Conservation (phyloP, 2,329 filamentous ascomycete genomes). For the Colletotrichum sp. region DNA sequence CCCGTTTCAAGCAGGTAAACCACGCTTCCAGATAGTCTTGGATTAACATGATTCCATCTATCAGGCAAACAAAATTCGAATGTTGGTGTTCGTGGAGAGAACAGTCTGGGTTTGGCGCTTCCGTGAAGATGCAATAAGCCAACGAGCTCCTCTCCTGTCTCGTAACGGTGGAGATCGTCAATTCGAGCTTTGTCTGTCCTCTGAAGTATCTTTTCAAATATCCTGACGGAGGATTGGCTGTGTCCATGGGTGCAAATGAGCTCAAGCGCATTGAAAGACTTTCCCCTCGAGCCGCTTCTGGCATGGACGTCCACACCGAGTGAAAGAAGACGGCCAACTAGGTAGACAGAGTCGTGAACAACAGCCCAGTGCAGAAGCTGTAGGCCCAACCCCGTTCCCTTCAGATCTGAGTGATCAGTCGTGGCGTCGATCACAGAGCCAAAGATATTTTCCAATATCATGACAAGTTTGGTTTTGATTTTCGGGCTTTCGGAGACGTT, state of each 20-base stretch:
- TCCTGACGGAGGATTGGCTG: not conserved
- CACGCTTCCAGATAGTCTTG: not conserved
- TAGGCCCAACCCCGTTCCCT: not conserved
- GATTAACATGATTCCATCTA: not conserved
- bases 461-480: not conserved
- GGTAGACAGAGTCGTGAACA: not conserved
- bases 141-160: not conserved
- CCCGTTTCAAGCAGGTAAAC: not conserved
- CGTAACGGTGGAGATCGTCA: not conserved
- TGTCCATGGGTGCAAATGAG: not conserved
- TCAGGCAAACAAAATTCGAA: not conserved
- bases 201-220: not conserved
- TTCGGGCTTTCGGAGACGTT: not conserved
- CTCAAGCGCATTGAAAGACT: not conserved
- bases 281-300: not conserved
- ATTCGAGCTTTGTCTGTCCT: not conserved
- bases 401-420: not conserved
- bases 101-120: not conserved
- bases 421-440: not conserved
- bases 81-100: not conserved
- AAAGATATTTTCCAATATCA: not conserved
- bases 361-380: not conserved
- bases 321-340: not conserved
- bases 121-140: not conserved
- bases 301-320: not conserved